Percentiles rank a stretch among this genome's conserved stretches.
These are phyloP conservation scores for Cerrena zonata DNA, from an alignment of 1,284 basidiomycete genomes.

Conservation along the genomic window DNA sequence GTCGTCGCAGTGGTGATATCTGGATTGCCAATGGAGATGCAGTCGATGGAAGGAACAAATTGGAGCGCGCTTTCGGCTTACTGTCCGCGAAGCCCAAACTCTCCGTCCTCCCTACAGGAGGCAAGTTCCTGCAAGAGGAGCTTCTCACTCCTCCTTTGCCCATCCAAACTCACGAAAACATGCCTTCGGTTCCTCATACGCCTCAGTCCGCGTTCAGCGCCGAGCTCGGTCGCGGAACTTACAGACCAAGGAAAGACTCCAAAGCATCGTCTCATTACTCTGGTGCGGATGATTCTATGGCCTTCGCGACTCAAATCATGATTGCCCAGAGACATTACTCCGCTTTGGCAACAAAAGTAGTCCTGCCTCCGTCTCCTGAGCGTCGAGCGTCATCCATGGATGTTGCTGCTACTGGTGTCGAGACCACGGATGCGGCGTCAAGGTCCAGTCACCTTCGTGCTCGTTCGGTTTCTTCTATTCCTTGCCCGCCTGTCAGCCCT, in stretches of 20 bases:
- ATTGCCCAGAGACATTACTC: constrained; percentile 65
- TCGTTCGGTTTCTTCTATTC: constrained; percentile 43
- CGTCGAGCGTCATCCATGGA: constrained; percentile 28
- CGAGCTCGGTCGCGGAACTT: constrained; percentile 33
- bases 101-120: constrained; percentile 53
- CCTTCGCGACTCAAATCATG: constrained; percentile 54
- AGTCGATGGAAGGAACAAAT: constrained; percentile 52
- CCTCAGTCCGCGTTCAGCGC: constrained; percentile 49
- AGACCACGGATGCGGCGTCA: constrained; percentile 9
- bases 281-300: constrained; percentile 43
- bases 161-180: constrained; percentile 27
- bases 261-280: constrained; percentile 50
- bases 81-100: constrained; percentile 58
- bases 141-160: constrained; percentile 33
- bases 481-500: constrained; percentile 42
- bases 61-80: constrained; percentile 54
- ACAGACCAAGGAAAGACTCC: constrained; percentile 35
- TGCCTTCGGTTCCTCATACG: constrained; percentile 37
- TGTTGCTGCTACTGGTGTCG: constrained; percentile 25
- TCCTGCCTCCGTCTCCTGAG: constrained; percentile 46
- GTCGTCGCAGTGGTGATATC: constrained; percentile 62
- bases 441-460: constrained; percentile 39
- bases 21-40: constrained; percentile 66
- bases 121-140: constrained; percentile 35
- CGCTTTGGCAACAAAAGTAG: constrained; percentile 54